Conservation (phyloP, 805 yeast species). For the Candida germanica region DNA sequence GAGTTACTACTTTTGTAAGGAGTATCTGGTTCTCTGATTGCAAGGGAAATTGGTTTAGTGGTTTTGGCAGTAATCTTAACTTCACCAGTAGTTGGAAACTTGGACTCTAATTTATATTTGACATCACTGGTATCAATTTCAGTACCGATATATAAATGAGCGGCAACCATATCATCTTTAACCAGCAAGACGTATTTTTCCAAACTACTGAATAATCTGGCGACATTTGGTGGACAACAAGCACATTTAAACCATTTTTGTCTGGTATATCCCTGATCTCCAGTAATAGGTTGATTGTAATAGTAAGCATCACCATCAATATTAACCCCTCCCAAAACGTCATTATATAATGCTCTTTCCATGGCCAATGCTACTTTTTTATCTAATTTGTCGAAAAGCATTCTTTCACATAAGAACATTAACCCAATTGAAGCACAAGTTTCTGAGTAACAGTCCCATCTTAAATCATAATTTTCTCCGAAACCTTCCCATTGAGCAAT, state of each 20-base stretch:
- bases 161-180: slow-evolving; percentile 10
- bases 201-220: slow-evolving; percentile 18
- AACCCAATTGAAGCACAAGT: slow-evolving; percentile 24
- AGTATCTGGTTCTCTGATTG: slow-evolving; percentile 14
- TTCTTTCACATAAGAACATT: slow-evolving; percentile 15
- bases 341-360: slow-evolving; percentile 21
- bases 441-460: slow-evolving; percentile 21
- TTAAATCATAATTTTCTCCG: slow-evolving; percentile 19
- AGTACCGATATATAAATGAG: slow-evolving; percentile 16
- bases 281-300: slow-evolving; percentile 19
- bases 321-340: slow-evolving; percentile 21
- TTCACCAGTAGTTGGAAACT: slow-evolving; percentile 15
- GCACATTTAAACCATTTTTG: slow-evolving; percentile 18
- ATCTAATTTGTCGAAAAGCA: slow-evolving; percentile 14
- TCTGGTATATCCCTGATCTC: slow-evolving; percentile 12
- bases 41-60: slow-evolving; percentile 8
- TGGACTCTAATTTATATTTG: slow-evolving; percentile 8
- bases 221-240: slow-evolving; percentile 26
- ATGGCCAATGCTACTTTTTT: slow-evolving; percentile 15
- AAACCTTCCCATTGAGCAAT: slow-evolving; percentile 22
- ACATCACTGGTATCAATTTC: slow-evolving; percentile 4
- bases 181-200: slow-evolving; percentile 15
- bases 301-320: slow-evolving; percentile 19
- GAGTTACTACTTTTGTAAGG: slow-evolving; percentile 4
- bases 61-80: slow-evolving; percentile 8